Percentiles rank a stretch among this genome's conserved stretches.
These are phyloP conservation scores for Hyparrhenia diplandra DNA, from an alignment of 176 grass and related monocot species.

Conservation along the genomic window DNA sequence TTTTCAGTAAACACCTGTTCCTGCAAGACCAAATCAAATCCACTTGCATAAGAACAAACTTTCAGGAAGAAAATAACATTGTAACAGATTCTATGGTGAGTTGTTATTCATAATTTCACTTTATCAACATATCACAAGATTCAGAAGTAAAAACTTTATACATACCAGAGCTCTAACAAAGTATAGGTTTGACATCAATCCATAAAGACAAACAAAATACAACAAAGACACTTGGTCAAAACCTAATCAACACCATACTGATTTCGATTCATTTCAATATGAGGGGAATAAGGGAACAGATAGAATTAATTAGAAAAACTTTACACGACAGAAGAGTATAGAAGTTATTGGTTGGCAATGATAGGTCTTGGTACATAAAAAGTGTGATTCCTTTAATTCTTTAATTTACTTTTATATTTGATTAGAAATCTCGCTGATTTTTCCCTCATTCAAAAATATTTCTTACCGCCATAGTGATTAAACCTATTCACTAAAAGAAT, in stretches of 20 bases:
- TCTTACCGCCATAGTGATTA: not conserved
- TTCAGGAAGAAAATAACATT: not conserved
- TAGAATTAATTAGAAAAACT: not conserved
- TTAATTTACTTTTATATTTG: not conserved
- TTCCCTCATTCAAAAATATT: not conserved
- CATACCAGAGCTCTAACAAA: not conserved
- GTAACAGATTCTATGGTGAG: not conserved
- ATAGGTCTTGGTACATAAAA: not conserved
- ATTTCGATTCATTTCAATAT: not conserved
- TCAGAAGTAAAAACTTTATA: not conserved
- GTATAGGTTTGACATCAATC: not conserved
- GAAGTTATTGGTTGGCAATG: not conserved
- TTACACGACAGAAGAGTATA: not conserved
- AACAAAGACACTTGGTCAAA: not conserved
- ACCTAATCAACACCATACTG: not conserved
- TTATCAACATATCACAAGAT: not conserved
- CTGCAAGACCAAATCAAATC: constrained; percentile 46
- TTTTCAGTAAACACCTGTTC: constrained; percentile 90
- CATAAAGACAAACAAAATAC: not conserved
- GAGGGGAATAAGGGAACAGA: not conserved
- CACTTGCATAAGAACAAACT: constrained; percentile 14
- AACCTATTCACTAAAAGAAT: not conserved
- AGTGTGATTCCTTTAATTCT: not conserved
- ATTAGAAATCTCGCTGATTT: not conserved
- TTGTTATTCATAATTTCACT: not conserved